phyloP scores from a whole-genome alignment of 768 basidiomycete genomes.

The Termitomyces heimii region DNA sequence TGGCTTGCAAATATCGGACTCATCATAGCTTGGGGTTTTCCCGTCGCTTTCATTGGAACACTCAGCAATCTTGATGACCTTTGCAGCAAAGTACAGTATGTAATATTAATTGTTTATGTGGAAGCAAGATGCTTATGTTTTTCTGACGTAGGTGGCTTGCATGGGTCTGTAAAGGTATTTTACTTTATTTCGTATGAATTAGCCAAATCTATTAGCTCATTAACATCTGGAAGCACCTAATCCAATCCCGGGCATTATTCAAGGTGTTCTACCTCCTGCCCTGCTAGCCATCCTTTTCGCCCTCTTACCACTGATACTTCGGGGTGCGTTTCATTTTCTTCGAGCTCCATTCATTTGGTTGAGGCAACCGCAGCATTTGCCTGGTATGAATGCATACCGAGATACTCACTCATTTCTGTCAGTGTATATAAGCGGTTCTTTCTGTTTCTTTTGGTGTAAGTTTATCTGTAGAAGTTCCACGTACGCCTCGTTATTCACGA shows the following conservation, averaged over 20 bases:
- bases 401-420: constrained; percentile 61
- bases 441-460: constrained; percentile 55
- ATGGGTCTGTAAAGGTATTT: neutral
- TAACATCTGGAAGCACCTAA: constrained; percentile 22
- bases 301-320: constrained; percentile 31
- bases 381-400: constrained; percentile 66
- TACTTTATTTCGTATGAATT: neutral
- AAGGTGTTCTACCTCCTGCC: constrained; percentile 61
- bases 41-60: constrained; percentile 60
- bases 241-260: constrained; percentile 45
- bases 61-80: constrained; percentile 55
- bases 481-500: neutral
- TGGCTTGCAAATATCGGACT: constrained; percentile 54
- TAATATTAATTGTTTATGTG: constrained; percentile 1
- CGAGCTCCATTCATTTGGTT: constrained; percentile 21
- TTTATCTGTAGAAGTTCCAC: neutral
- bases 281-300: constrained; percentile 59
- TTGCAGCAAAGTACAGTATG: constrained; percentile 39
- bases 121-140: neutral
- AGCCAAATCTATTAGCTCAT: neutral
- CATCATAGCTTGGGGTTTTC: constrained; percentile 60
- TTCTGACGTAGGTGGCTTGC: neutral
- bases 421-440: constrained; percentile 71
- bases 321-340: neutral
- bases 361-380: constrained; percentile 50